Evolutionary conservation across 2,329 filamentous ascomycete genomes (phyloP), one percentile per base, ranked within the genome.

Genomic region (Botrytis sinoallii): DNA sequence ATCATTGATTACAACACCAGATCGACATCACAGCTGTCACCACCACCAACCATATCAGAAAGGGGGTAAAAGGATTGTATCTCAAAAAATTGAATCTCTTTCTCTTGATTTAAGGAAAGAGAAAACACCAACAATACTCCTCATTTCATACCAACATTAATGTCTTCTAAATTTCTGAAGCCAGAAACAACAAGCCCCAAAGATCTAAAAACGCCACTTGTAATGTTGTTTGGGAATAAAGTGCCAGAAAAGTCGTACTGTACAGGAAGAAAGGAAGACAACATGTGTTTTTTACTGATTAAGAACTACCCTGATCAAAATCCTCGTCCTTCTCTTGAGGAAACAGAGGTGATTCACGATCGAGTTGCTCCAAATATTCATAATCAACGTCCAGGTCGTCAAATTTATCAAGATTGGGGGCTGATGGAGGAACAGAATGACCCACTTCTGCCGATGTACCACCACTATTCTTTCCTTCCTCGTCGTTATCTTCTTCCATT

Each of bases 401-500:
- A 77, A 80, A 79, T 64, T 78, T 80, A 74, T 82, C 80, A 79
- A 80, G 79, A 77, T 81, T 80, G 67, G 80, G 80, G 76, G 80
- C 79, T 76, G 71, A 70, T 55, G 79, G 77, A 80, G 79, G 79
- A 81, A 80, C 77, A 79, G 79, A 79, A 78, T 73, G 77, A 86
- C 89, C 88, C 84, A 91, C 89, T 89, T 91, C 89, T 76, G 78
- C 80, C 75, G 77, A 52, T 46, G 71, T 42, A 70, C 66, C 57
- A 70, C 71, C 77, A 73, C 77, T 77, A 75, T 86, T 90, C 80
- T 88, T 89, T 69, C 79, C 79, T 63, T 85, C 89, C 75, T 93
- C 92, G 78, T 93, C 92, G 77, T 95, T 91, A 77, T 92, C 92
- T 74, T 93, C 93, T 75, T 97, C 93, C 84, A 94, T 92, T 76